Base-by-base conservation (phyloP, 2,329 filamentous ascomycete genomes). In the Monilinia laxa region DNA sequence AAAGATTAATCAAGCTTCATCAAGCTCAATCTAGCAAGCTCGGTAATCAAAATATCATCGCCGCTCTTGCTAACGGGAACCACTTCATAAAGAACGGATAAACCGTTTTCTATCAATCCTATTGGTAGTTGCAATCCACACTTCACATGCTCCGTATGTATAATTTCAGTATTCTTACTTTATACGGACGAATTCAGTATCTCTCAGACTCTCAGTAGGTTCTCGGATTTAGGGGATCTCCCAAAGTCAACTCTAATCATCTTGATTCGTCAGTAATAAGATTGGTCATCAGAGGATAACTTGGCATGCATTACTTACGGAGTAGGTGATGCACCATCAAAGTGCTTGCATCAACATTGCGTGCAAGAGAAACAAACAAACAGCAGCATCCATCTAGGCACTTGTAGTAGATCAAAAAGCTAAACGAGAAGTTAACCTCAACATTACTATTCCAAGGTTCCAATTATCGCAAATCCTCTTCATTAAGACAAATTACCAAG, bases 221-320 rank as follows among this genome's bases (percentile, higher is more conserved):
- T 62, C 40, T 38, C 40, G 56, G 52, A 47, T 54, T 23, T 7
- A 35, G 31, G 31, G 7, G 52, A 64, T 57, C 62, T 64, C 52
- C 62, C 62, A 52, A 64, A 31, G 35, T 42, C 31, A 47, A 31
- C 10, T 57, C 23, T n/a, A 25, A 20, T 45, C 40, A 47, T 45
- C 28, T 45, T 64, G 20, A 64, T 57, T 64, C 52, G 62, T 64
- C 62, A 64, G 10, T n/a, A 14, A 25, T 35, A 49, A 55, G 28
- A 64, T 64, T 57, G 62, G 62, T 64, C 52, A 64, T 64, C 62
- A 28, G n/a, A 18, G 28, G 35, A 35, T 35, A 35, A 35, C 31
- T 35, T 35, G 5, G 40, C 25, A 14, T 18, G 25, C 25, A 35
- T 25, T 1, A 59, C 20, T 59, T 10, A 40, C 38, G 38, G 38